Conservation (phyloP, 306 rosid genomes). For the Begonia masoniana region DNA sequence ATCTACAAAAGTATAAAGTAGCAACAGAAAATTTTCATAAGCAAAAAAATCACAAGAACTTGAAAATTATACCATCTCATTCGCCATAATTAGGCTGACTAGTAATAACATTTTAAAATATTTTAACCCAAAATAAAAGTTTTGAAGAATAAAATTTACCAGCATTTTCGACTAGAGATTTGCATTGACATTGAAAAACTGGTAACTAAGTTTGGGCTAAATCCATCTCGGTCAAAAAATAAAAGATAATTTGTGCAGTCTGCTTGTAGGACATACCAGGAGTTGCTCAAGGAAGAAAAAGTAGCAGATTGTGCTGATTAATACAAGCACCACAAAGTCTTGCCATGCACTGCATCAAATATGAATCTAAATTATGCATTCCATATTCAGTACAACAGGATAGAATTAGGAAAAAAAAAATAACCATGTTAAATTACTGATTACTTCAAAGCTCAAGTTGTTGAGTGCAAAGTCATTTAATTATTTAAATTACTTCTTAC, state of each 20-base stretch:
- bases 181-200: neutral
- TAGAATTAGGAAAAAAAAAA: neutral
- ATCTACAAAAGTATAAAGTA: conserved; percentile 25
- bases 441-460: no score
- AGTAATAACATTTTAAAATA: neutral
- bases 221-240: no score
- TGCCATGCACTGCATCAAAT: conserved; percentile 77
- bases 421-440: no score
- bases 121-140: neutral
- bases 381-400: neutral
- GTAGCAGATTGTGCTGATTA: conserved; percentile 89
- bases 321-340: conserved; percentile 86
- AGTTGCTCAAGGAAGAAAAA: conserved; percentile 98
- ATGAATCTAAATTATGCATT: conserved; percentile 1
- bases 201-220: no score
- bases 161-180: neutral
- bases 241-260: no score
- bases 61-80: neutral
- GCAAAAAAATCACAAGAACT: no score
- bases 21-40: no score
- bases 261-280: conserved; percentile 34
- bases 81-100: neutral
- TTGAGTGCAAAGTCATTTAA: no score
- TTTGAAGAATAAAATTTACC: neutral
- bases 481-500: no score